Evolutionary conservation across 352 stramenopile species (phyloP).

Genomic region (Pythium apleroticum): DNA sequence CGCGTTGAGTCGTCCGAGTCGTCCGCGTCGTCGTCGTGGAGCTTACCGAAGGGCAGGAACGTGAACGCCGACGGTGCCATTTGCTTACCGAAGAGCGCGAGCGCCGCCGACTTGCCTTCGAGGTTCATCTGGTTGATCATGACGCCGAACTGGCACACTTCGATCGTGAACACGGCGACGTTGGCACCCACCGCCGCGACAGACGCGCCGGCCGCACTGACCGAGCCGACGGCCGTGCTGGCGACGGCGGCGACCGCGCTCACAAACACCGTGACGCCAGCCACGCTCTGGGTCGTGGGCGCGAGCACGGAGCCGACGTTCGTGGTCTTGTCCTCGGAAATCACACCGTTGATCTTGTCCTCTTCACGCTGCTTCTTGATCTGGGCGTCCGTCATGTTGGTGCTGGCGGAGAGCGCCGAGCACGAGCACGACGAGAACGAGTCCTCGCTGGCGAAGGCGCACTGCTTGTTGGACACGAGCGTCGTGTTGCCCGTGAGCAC

Average conservation of each 20-base stretch:
- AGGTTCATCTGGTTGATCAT: conserved; percentile 78
- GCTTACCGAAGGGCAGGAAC: conserved; percentile 74
- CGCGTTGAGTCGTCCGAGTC: conserved; percentile 21
- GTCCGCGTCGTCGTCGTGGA: conserved; percentile 29
- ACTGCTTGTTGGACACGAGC: conserved; percentile 59
- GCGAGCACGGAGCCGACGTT: conserved; percentile 57
- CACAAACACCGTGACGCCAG: conserved; percentile 66
- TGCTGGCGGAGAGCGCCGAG: conserved; percentile 55
- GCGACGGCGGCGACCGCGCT: conserved; percentile 73
- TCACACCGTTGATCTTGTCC: conserved; percentile 48
- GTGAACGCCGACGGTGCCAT: conserved; percentile 76
- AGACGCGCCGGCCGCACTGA: conserved; percentile 44
- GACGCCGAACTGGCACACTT: conserved; percentile 81
- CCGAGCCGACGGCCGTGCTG: conserved; percentile 46
- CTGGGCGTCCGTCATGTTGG: conserved; percentile 41
- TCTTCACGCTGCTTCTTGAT: conserved; percentile 63
- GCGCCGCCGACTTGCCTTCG: conserved; percentile 63
- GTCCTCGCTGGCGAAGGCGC: conserved; percentile 52
- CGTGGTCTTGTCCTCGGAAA: conserved; percentile 64
- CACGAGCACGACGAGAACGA: conserved; percentile 73
- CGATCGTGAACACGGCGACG: conserved; percentile 69
- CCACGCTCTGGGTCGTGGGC: conserved; percentile 65
- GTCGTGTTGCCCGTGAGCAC: conserved; percentile 61
- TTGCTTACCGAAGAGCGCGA: conserved; percentile 69
- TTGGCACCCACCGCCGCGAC: conserved; percentile 55